These are phyloP conservation scores for Tritrichomonas musculus DNA, from an alignment of 208 protist species.

Conservation along the genomic window DNA sequence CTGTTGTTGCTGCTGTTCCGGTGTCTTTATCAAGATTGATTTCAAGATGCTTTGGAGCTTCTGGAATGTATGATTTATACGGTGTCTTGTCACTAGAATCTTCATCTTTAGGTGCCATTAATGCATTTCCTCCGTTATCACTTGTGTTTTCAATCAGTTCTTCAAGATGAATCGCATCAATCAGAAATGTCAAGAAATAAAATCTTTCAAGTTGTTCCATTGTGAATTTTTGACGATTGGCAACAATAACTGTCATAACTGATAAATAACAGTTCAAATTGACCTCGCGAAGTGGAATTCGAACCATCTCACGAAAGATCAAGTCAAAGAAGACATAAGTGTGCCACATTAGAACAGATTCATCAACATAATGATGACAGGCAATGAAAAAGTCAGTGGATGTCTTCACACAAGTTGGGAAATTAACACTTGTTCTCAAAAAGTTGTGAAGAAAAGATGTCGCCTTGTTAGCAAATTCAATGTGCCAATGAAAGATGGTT, in stretches of 20 bases:
- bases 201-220: neutral
- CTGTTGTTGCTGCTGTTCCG: no score
- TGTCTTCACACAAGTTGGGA: neutral
- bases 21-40: no score
- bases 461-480: neutral
- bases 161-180: neutral
- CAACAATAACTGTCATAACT: neutral
- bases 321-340: neutral
- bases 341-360: neutral
- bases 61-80: no score
- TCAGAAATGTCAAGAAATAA: neutral
- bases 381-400: neutral
- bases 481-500: neutral
- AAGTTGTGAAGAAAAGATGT: neutral
- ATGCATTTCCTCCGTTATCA: no score
- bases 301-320: neutral
- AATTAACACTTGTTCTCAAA: neutral
- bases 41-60: no score
- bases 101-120: no score
- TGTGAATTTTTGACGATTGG: neutral
- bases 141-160: no score
- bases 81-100: no score
- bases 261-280: neutral
- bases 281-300: neutral
- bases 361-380: neutral